Evolutionary conservation across 208 protist species (phyloP), one percentile per base, ranked within the genome.

Genomic region (Leishmania tropica): DNA sequence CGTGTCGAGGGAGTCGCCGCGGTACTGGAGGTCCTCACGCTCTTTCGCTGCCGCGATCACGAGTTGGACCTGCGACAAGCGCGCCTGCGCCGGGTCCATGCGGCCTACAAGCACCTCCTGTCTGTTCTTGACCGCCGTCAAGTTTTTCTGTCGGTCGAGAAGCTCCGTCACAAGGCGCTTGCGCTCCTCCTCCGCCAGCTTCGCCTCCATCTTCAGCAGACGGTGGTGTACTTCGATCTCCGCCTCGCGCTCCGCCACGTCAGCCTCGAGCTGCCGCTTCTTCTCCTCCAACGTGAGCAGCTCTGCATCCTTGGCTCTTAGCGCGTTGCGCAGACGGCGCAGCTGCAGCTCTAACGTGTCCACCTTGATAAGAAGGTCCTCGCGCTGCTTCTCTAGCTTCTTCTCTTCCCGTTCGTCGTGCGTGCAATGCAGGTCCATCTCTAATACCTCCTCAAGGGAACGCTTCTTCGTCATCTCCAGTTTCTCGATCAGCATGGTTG

Each of bases 311-410:
- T 84, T 83, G 65, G 88, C 62, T 58, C 88, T 87, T 76, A 98
- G 70, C 17, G 60, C 62, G 47, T 87, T 81, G 53, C 89, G 85
- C 68, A 98, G 78, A 19, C 92, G 87, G 76, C 93, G 92, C 45
- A 98, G 90, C 88, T 98, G 94, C 78, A 98, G 85, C 85, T 97
- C 88, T 74, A 97, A 84, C 37, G 96, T 92, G 87, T 97, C 95
- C 13, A 90, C 86, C 72, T 93, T 86, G 65, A 98, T 93, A 42
- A 98, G 88, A 5, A 86, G 53, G 35, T 97, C 89, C 86, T 98
- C 95, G 65, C 92, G 93, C 73, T 85, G 56, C 81, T 94, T 92
- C 79, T 85, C 80, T 51, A 93, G 79, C 62, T 81, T 62, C 56
- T 85, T 83, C 51, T 81, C 77, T 78, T 98, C 95, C 51, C 81